Evolutionary conservation across 1,284 basidiomycete genomes (phyloP).

Genomic region (Entoloma clypeatum): DNA sequence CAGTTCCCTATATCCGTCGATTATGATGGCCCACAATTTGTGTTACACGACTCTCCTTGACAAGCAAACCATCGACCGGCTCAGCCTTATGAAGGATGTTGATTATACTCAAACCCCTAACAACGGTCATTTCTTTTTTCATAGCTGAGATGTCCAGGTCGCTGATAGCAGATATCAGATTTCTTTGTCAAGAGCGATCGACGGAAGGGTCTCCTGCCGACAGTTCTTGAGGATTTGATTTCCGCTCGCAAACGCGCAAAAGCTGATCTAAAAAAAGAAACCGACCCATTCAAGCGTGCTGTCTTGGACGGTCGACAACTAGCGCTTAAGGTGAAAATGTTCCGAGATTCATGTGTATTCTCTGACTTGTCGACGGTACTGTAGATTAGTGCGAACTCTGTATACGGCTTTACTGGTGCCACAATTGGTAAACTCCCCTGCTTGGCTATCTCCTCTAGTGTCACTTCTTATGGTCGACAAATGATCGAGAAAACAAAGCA

Average conservation of each 20-base stretch:
- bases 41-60: constrained; percentile 94
- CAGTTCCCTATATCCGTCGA: constrained; percentile 94
- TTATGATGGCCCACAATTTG: constrained; percentile 99
- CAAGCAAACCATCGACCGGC: constrained; percentile 69
- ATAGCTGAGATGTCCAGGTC: neutral
- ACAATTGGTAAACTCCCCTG: constrained; percentile 94
- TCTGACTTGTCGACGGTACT: constrained; percentile 6
- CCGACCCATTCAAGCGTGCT: constrained; percentile 91
- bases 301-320: constrained; percentile 93
- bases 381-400: constrained; percentile 94
- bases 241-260: constrained; percentile 90
- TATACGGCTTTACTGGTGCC: constrained; percentile 96
- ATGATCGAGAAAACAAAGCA: constrained; percentile 97
- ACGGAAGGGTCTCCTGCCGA: constrained; percentile 86
- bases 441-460: constrained; percentile 89
- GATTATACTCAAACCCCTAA: constrained; percentile 92
- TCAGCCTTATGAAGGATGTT: constrained; percentile 75
- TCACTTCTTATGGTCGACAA: constrained; percentile 90
- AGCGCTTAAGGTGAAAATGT: constrained; percentile 72
- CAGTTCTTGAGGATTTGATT: constrained; percentile 90
- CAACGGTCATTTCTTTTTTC: constrained; percentile 55
- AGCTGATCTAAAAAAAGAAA: constrained; percentile 91
- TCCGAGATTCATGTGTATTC: neutral
- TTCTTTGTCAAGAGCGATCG: constrained; percentile 72
- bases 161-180: constrained; percentile 45